phyloP scores from a whole-genome alignment of 345 rosid species.

The Brassica rapa region DNA sequence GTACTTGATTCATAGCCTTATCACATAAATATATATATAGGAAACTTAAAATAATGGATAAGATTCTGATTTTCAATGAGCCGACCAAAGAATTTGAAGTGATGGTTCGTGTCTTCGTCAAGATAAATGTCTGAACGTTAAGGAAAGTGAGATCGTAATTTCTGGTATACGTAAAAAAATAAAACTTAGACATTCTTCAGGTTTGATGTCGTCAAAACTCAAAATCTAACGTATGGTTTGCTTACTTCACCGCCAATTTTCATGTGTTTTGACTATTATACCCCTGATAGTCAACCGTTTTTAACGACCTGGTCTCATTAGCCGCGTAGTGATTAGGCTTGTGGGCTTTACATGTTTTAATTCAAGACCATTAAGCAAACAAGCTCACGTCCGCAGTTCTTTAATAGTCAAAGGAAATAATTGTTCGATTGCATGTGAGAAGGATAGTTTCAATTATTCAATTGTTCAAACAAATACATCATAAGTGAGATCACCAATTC shows the following conservation, averaged over 20 bases:
- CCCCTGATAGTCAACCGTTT: not conserved
- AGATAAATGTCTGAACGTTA: not conserved
- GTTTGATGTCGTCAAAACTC: not conserved
- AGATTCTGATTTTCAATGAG: not conserved
- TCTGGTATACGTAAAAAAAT: not conserved
- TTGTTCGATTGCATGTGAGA: conserved; percentile 4
- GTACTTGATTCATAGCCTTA: not conserved
- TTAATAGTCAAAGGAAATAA: not conserved
- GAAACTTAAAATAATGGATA: not conserved
- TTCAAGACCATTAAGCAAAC: not conserved
- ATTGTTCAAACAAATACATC: conserved; percentile 13
- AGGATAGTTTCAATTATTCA: conserved; percentile 1
- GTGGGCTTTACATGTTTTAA: not conserved
- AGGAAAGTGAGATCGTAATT: not conserved
- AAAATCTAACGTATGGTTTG: not conserved
- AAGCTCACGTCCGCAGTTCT: not conserved
- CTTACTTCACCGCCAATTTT: not conserved
- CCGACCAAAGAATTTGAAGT: not conserved
- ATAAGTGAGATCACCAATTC: conserved; percentile 1
- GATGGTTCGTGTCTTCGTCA: not conserved
- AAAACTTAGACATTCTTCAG: not conserved
- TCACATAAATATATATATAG: not conserved
- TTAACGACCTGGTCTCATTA: not conserved
- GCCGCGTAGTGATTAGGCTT: not conserved
- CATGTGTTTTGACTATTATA: not conserved